Evolutionary conservation across 2,329 filamentous ascomycete genomes (phyloP), one percentile per base, ranked within the genome.

Genomic region (Neopestalotiopsis sp.): DNA sequence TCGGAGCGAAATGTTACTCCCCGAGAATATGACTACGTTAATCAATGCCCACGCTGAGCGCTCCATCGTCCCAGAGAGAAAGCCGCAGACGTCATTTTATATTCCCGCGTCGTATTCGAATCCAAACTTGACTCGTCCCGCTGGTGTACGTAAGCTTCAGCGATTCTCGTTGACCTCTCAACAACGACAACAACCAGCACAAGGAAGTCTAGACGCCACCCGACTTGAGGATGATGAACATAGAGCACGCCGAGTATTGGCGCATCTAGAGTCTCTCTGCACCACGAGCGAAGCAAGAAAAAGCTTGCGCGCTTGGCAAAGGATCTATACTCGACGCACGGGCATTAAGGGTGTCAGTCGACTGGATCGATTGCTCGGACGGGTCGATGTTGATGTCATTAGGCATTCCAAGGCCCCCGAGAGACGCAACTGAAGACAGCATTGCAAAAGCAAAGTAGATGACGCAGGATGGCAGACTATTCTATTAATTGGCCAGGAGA

Each of bases 251-350:
- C 83, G 84, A 38, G 80, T 87, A 0, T 87, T 90, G 66, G 62
- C 73, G 1, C 79, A 84, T 40, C 81, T 90, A 0, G 82, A 85
- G 56, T 74, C 78, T 0, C 75, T 84, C 14, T 90, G 88, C 69
- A 74, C 75, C 9, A 88, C 84, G 0, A 73, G 73, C 2, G 84
- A 86, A 63, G 87, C 88, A 1, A 81, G 78, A n/a, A 73, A 77
- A 5, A 85, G 87, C 40, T 76, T 90, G 2, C 79, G 79, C 38
- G 72, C 76, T 4, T 90, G 86, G 83, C 86, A 87, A 75, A 79
- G 84, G 69, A 71, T 70, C 3, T 89, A 86, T 73, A 86, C 87
- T 34, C 80, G 83, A 7, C 79, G 74, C 3, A 71, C 74, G 59
- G 75, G 78, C 10, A 79, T 81, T n/a, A 76, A 80, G 2, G 71